Base-by-base conservation (phyloP, 129 eudicot species). In the Artemisia tridentata region DNA sequence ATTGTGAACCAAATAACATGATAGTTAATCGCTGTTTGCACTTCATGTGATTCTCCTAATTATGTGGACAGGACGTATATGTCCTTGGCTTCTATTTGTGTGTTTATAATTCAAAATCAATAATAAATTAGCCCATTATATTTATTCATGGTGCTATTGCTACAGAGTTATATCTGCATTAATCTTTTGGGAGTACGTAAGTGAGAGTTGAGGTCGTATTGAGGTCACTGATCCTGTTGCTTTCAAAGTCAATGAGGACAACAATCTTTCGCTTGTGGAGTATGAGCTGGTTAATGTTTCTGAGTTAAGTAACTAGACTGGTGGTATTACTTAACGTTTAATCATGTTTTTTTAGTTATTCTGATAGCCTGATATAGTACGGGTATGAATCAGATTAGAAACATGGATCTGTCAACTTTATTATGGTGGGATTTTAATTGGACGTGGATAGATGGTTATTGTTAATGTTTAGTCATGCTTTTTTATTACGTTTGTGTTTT, bases 211-310 rank as follows among this genome's bases (percentile, higher is more conserved):
- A 80, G 84, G 80, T 55, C 77, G 80, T 20, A 75, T 75, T 16
- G 84, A 80, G 77, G 84, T 75, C 51, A 74, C 80, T 4, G 76
- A 74, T 34, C 63, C 77, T 9, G 73, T 49, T 60, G 23, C 64
- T 0, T 70, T 80, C 48, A 70, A 54, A 69, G 80, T 80, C 21
- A 75, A 70, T 49, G 80, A 70, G 25, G 84, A 80, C 17, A 80
- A 75, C 80, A 80, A 80, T 65, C 72, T 80, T 52, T 80, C 84
- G 47, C 75, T 68, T 15, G 84, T 80, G 63, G 84, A 80, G 69
- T 80, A 80, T 31, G 84, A 75, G 78, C 80, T 75, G 54, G 84
- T 80, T n/a, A 80, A 70, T 56, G 84, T 80, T 75, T 79, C 84
- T 12, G 80, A 69, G 3, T 80, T 38, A 80, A 63, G 72, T 54